These are phyloP conservation scores for Beauveria pseudobassiana DNA, from an alignment of 2,329 filamentous ascomycete genomes.

Conservation along the genomic window DNA sequence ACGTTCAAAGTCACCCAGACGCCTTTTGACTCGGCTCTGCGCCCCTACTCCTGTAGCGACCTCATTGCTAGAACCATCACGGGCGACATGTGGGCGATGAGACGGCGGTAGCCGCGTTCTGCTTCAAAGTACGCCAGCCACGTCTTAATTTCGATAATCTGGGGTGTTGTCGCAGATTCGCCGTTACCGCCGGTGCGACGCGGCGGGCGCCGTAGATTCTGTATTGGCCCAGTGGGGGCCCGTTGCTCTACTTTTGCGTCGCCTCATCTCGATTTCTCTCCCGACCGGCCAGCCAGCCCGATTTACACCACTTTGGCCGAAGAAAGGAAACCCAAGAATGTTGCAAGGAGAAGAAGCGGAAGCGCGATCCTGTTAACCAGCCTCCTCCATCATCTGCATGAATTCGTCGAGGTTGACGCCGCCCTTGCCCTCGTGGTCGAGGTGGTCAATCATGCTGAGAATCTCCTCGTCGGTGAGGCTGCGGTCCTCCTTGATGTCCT, in stretches of 20 bases:
- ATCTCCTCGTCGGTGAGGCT: conserved; percentile 89
- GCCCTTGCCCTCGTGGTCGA: conserved; percentile 89
- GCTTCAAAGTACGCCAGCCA: no score
- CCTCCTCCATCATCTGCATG: conserved; percentile 51
- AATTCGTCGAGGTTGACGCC: conserved; percentile 65
- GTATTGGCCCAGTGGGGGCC: not conserved
- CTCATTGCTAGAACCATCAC: not conserved
- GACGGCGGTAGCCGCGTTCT: not conserved
- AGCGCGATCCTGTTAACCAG: conserved; percentile 20
- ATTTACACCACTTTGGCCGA: no score
- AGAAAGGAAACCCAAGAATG: not conserved
- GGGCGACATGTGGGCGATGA: not conserved
- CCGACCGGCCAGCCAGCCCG: not conserved
- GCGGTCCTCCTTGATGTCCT: conserved; percentile 73
- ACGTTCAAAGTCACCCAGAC: not conserved
- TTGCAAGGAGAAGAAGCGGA: not conserved
- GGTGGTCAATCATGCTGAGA: conserved; percentile 94
- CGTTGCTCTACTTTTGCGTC: not conserved
- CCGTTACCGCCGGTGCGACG: not conserved
- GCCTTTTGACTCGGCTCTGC: not conserved
- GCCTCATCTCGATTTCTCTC: not conserved
- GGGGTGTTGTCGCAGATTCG: not conserved
- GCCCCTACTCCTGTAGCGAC: not conserved
- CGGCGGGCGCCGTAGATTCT: not conserved
- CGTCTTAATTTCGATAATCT: not conserved